Evolutionary conservation across 371 early-diverging fungal genomes (phyloP), one percentile per base, ranked within the genome.

Genomic region (Nematocida minor): DNA sequence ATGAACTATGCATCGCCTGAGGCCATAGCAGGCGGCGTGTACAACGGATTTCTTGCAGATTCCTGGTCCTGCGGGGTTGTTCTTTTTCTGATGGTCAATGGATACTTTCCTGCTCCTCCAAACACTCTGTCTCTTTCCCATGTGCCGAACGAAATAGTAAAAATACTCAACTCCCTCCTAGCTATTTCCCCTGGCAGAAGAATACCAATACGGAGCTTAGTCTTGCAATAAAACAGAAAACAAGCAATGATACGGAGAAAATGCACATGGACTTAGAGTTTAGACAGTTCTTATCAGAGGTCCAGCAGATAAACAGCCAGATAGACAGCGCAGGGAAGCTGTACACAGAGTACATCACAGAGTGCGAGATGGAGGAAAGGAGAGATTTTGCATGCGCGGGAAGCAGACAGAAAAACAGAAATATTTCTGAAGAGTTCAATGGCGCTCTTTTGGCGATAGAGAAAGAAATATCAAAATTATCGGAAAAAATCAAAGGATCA

Each of bases 1-100:
- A 84, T 86, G 6, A 85, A 87, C 3, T 90, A 92, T 90, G 85
- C 88, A 44, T 87, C 89, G 0, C 88, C 88, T 34, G 89, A 88
- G 60, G 87, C 89, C 4, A 86, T 89, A 4, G 82, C 84, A 36
- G 67, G 79, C 16, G 81, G 85, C 46, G 80, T 83, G 22, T 90
- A 90, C 82, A 82, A 88, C 34, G 90, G 89, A 16, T 82, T 84
- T 22, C 42, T 67, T 36, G 86, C 85, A 18, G 90, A 90, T 81
- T 84, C 89, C 2, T 90, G 89, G 89, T 87, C 88, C 7, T 68
- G 80, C 6, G 90, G 90, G 4, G 83, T 90, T 60, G 85, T 88
- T 25, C 82, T 90, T 2, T 86, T 86, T 66, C 86, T 87, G 0
- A 82, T 89, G 14, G 71, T 87, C 20, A 84, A 85, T 6, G 89